These are phyloP conservation scores for Marchantia paleacea DNA, from an alignment of 225 moss, liverwort and hornwort genomes.

Conservation along the genomic window DNA sequence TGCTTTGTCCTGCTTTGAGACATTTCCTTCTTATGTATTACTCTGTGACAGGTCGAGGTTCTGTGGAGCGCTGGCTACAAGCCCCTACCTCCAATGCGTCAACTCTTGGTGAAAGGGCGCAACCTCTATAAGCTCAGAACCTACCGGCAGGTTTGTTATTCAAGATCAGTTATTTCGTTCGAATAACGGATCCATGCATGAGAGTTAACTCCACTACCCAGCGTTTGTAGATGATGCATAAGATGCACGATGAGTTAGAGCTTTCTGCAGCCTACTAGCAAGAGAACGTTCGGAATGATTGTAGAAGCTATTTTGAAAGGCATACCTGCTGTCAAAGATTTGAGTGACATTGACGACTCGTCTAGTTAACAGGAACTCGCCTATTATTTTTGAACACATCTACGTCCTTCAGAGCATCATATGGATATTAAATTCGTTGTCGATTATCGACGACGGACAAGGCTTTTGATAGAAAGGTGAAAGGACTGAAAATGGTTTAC, in stretches of 20 bases:
- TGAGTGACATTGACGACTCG: too few species aligned
- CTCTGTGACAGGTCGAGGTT: slow-evolving; percentile 65
- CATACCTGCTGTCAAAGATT: too few species aligned
- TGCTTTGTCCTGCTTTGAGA: neutral
- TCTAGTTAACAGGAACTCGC: too few species aligned
- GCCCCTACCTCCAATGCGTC: slow-evolving; percentile 63
- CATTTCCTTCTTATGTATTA: neutral
- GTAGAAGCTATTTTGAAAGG: too few species aligned
- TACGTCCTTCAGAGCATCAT: neutral
- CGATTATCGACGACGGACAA: too few species aligned
- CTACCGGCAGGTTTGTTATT: slow-evolving; percentile 59
- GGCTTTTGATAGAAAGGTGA: neutral
- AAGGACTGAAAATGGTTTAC: neutral
- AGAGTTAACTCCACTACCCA: neutral
- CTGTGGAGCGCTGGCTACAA: slow-evolving; percentile 67
- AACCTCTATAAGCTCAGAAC: slow-evolving; percentile 69
- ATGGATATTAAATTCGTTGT: neutral
- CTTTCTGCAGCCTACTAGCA: too few species aligned
- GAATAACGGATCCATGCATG: neutral
- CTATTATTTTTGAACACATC: neutral
- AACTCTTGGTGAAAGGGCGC: slow-evolving; percentile 73
- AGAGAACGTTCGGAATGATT: too few species aligned
- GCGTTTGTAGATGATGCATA: too few species aligned
- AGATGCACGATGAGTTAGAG: too few species aligned
- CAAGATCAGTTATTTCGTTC: neutral